Conservation (phyloP, 345 rosid genomes). For the Trapa bicornis region DNA sequence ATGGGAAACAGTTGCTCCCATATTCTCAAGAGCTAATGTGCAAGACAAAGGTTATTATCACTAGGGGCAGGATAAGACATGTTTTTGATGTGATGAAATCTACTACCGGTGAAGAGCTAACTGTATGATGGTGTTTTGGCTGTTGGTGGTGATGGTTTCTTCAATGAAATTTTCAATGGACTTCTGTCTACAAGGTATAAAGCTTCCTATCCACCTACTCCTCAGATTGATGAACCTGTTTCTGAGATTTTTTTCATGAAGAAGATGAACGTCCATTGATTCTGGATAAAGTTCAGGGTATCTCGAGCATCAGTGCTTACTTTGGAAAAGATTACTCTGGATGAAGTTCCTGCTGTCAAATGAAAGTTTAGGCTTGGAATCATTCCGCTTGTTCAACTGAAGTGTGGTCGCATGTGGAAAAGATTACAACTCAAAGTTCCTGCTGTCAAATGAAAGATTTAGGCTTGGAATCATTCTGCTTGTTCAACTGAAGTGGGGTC, state of each 20-base stretch:
- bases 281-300: conserved; percentile 17
- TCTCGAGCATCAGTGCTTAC: conserved; percentile 21
- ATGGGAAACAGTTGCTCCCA: conserved; percentile 75
- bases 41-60: conserved; percentile 65
- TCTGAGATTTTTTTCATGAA: conserved; percentile 9
- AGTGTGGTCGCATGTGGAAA: too few relatives aligned
- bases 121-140: conserved; percentile 68
- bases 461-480: too few relatives aligned
- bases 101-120: conserved; percentile 41
- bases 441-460: conserved; percentile 10
- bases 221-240: background rate
- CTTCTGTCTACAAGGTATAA: too few relatives aligned
- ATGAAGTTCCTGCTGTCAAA: too few relatives aligned
- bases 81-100: conserved; percentile 67
- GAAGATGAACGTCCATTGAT: conserved; percentile 44
- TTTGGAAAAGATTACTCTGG: conserved; percentile 4
- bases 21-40: conserved; percentile 56
- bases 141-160: conserved; percentile 20
- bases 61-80: conserved; percentile 59
- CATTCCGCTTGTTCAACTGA: too few relatives aligned
- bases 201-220: conserved; percentile 5
- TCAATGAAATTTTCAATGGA: too few relatives aligned
- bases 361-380: too few relatives aligned
- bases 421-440: conserved; percentile 20
- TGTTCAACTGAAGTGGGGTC: conserved; percentile 84